Evolutionary conservation across 2,329 filamentous ascomycete species (phyloP).

Genomic region (Arthrobotrys sphaeroides): DNA sequence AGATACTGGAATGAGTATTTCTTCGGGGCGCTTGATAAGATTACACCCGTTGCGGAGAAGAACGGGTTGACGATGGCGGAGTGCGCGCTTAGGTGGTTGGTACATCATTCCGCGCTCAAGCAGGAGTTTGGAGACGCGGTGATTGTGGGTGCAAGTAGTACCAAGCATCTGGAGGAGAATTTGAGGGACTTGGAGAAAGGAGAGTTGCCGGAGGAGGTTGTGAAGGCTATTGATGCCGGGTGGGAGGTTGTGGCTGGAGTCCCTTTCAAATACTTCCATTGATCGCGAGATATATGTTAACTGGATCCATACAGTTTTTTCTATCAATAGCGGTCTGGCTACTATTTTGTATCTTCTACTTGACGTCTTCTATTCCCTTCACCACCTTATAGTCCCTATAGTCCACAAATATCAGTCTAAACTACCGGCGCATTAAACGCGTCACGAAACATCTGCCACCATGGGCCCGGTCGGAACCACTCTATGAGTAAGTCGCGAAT

Average conservation of each 20-base stretch:
- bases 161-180: slow-evolving; percentile 69
- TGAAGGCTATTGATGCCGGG: slow-evolving; percentile 78
- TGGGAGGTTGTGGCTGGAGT: slow-evolving; percentile 69
- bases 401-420: too few relatives aligned
- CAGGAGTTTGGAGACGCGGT: slow-evolving; percentile 66
- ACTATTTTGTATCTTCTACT: too few relatives aligned
- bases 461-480: too few relatives aligned
- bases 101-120: slow-evolving; percentile 73
- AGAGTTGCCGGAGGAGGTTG: slow-evolving; percentile 79
- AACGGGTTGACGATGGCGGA: slow-evolving; percentile 76
- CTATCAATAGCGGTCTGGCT: too few relatives aligned
- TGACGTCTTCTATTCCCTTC: too few relatives aligned
- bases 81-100: slow-evolving; percentile 75
- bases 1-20: slow-evolving; percentile 77
- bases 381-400: too few relatives aligned
- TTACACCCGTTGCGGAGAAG: slow-evolving; percentile 74
- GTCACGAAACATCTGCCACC: too few relatives aligned
- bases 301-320: too few relatives aligned
- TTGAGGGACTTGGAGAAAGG: slow-evolving; percentile 72
- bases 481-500: too few relatives aligned
- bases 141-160: slow-evolving; percentile 69
- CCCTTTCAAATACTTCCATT: slow-evolving; percentile 44
- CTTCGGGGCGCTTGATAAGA: slow-evolving; percentile 73
- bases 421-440: too few relatives aligned
- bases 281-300: background rate